A percentile compares a stretch with the other conserved stretches of the same genome.
phyloP scores from a whole-genome alignment of 2,329 filamentous ascomycete genomes.

The Ophiocordyceps polyrhachis-furcata region DNA sequence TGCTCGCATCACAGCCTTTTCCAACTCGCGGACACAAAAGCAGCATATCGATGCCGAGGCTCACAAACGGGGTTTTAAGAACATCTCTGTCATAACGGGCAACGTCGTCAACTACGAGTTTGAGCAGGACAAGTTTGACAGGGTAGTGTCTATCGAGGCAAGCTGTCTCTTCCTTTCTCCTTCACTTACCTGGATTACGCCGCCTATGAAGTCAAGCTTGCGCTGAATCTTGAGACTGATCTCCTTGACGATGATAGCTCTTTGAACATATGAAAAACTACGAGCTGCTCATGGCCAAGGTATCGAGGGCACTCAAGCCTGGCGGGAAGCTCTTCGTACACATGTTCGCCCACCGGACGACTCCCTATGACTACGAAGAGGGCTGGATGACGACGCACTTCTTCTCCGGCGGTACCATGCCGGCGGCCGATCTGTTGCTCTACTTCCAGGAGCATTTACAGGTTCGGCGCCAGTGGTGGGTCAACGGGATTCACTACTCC shows the following conservation, averaged over 20 bases:
- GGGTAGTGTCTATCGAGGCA: slow-evolving; percentile 45
- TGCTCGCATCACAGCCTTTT: slow-evolving; percentile 45
- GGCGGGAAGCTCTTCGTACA: slow-evolving; percentile 52
- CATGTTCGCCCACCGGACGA: slow-evolving; percentile 44
- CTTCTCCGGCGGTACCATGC: slow-evolving; percentile 59
- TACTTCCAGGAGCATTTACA: slow-evolving; percentile 47
- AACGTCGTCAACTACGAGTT: slow-evolving; percentile 51
- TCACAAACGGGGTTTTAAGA: slow-evolving; percentile 33
- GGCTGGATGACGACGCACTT: slow-evolving; percentile 61
- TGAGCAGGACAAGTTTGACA: slow-evolving; percentile 35
- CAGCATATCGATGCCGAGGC: slow-evolving; percentile 44
- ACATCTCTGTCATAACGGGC: slow-evolving; percentile 45
- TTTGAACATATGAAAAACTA: slow-evolving; percentile 70
- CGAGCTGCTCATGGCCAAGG: slow-evolving; percentile 44
- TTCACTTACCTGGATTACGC: no score
- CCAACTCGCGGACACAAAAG: slow-evolving; percentile 52
- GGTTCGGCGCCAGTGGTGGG: slow-evolving; percentile 49
- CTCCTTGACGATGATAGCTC: slow-evolving; percentile 21
- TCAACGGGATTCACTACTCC: slow-evolving; percentile 48
- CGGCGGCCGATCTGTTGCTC: slow-evolving; percentile 43
- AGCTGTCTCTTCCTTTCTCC: not conserved
- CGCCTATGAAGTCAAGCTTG: no score
- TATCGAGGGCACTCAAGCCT: slow-evolving; percentile 37
- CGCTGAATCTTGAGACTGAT: not conserved
- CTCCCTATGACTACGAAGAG: slow-evolving; percentile 51